These are phyloP conservation scores for Hemerocallis citrina DNA, from an alignment of 106 monocot species.

Conservation along the genomic window DNA sequence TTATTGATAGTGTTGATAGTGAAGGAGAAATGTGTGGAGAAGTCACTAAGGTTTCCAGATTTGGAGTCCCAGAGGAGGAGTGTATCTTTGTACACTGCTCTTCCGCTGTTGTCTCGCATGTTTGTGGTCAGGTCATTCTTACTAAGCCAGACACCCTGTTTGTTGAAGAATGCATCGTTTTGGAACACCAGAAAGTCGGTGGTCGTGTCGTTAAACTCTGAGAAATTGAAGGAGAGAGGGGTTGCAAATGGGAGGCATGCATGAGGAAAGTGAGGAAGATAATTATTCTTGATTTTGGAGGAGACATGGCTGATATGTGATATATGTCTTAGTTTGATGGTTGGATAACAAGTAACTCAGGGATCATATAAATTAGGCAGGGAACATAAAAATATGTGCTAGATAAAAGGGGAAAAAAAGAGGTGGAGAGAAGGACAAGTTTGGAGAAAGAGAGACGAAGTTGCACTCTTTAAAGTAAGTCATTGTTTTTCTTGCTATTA, in stretches of 20 bases:
- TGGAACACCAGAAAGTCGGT: not conserved
- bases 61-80: conserved; percentile 26
- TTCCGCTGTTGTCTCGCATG: conserved; percentile 15
- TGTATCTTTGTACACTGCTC: conserved; percentile 27
- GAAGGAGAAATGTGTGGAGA: conserved; percentile 60
- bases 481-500: no score
- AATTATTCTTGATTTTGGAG: no score
- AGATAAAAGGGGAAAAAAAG: no score
- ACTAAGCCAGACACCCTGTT: conserved; percentile 8
- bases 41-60: conserved; percentile 27
- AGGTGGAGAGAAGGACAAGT: no score
- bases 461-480: no score
- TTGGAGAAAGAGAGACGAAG: no score
- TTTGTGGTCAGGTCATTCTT: conserved; percentile 3
- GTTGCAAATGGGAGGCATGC: conserved; percentile 2
- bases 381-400: no score
- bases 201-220: conserved; percentile 8
- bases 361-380: no score
- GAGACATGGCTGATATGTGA: not conserved
- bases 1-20: conserved; percentile 16
- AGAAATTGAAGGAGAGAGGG: conserved; percentile 38
- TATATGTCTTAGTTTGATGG: no score
- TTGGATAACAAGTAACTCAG: no score
- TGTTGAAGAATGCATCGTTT: conserved; percentile 17
- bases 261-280: conserved; percentile 5